Evolutionary conservation across 148 eudicot species (phyloP).

Genomic region (Dysphania ambrosioides): DNA sequence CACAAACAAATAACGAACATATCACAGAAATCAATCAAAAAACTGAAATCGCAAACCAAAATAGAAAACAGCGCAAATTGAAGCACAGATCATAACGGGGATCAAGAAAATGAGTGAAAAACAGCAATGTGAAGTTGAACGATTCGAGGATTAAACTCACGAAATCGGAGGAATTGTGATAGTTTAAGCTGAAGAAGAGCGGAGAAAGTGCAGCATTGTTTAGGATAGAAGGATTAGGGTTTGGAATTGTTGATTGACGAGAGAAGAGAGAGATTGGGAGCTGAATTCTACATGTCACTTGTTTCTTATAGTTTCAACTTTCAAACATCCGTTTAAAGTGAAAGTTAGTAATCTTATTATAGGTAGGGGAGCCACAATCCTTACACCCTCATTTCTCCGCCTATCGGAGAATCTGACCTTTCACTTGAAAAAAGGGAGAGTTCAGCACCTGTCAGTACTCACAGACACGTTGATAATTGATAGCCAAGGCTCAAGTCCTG

Average conservation of each 20-base stretch:
- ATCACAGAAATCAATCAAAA: constrained; percentile 25
- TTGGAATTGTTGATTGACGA: not conserved
- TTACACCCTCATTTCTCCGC: too few relatives aligned
- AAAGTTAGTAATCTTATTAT: too few relatives aligned
- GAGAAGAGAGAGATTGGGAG: constrained; percentile 8
- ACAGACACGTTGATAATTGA: too few relatives aligned
- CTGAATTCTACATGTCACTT: too few relatives aligned
- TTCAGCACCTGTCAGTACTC: too few relatives aligned
- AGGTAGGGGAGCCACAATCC: too few relatives aligned
- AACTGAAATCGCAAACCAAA: not conserved
- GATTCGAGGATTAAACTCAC: constrained; percentile 22
- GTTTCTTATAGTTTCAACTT: too few relatives aligned
- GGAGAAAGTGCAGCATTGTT: constrained; percentile 22
- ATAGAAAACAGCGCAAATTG: not conserved
- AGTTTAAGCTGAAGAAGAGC: constrained; percentile 13
- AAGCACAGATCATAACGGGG: constrained; percentile 11
- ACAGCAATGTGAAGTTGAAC: not conserved
- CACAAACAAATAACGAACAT: constrained; percentile 24
- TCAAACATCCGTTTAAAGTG: too few relatives aligned
- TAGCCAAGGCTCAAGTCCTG: too few relatives aligned
- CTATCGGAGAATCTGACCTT: too few relatives aligned
- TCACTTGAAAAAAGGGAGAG: too few relatives aligned
- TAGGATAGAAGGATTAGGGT: too few relatives aligned
- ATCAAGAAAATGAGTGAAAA: constrained; percentile 2
- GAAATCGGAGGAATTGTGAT: not conserved